Evolutionary conservation across 108 stramenopile genomes (phyloP), one percentile per base, ranked within the genome.

Genomic region (Licmophora abbreviata): DNA sequence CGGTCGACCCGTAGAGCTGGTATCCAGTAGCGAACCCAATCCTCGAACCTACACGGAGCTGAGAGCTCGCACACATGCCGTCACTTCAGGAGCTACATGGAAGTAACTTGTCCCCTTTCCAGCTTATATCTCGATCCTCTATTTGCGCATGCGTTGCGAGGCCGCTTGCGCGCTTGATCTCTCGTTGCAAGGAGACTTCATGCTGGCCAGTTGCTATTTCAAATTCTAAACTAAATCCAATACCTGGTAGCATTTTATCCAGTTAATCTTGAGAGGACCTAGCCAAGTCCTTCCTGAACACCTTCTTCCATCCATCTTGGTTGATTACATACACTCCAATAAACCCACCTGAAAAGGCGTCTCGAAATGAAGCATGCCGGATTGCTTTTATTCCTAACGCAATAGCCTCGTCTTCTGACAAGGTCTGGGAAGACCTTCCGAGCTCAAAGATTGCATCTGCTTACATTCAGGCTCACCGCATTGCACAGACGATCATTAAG

Each of bases 351-450:
- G 66, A 69, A 50, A 67, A 78, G 2, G 85, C 85, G 68, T 90
- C 88, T n/a, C 89, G 76, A 47, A 92, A 76, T 35, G 90, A 88
- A 21, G 90, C 90, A 54, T 92, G 83, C 0, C 90, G 83, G 37
- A 92, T 92, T 1, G 90, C 90, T 54, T 77, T 80, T 38, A 92
- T 85, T 11, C 81, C 90, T 28, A 92, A 68, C 28, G 76, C 64
- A 36, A 92, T 58, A 10, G 90, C 90, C 59, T 92, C 81, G 21
- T 83, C 74, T 28, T 71, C 73, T 14, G 73, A 68, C 79, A 92
- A 64, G 18, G 8, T 44, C 8, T 44, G 8, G 43, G 17, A 11
- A 44, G 7, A 18, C 8, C 17, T 44, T 11, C 7, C n/a, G 8
- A 15, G 7, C 17, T 11, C 8, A 44, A 18, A 15, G 8, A n/a